These are phyloP conservation scores for Naganishia vaughanmartiniae DNA, from an alignment of 768 basidiomycete species.

Conservation along the genomic window DNA sequence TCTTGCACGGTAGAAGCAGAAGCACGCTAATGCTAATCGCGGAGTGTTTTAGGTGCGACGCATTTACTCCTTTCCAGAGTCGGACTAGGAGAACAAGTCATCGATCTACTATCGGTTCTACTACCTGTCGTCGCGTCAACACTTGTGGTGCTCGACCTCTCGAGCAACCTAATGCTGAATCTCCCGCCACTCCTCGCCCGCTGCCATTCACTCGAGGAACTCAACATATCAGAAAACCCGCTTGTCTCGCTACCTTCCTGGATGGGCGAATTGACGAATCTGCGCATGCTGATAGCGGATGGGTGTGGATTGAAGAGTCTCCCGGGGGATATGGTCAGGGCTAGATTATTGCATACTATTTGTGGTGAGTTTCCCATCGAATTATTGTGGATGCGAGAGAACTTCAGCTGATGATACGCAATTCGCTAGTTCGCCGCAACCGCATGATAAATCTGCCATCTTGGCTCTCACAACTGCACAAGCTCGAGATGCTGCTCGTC, in stretches of 20 bases:
- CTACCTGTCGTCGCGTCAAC: constrained; percentile 72
- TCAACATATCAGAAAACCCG: constrained; percentile 88
- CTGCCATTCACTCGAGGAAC: constrained; percentile 80
- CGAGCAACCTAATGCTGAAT: constrained; percentile 77
- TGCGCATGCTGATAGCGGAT: constrained; percentile 90
- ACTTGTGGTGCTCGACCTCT: constrained; percentile 89
- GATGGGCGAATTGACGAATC: constrained; percentile 68
- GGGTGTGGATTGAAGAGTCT: constrained; percentile 74
- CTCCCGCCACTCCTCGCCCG: constrained; percentile 78
- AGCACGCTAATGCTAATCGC: neutral
- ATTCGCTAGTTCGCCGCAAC: constrained; percentile 74
- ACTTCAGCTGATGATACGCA: too few relatives aligned
- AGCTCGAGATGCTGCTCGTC: constrained; percentile 79
- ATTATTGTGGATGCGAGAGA: too few relatives aligned
- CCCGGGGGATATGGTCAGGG: constrained; percentile 68
- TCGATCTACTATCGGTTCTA: constrained; percentile 66
- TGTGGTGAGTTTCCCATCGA: constrained; percentile 39
- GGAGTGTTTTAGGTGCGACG: constrained; percentile 71
- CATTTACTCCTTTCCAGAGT: constrained; percentile 83
- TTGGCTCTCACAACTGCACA: constrained; percentile 85
- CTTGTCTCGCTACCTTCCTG: constrained; percentile 88
- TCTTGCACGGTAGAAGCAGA: neutral
- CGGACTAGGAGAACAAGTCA: constrained; percentile 70
- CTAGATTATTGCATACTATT: constrained; percentile 75
- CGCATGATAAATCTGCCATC: constrained; percentile 83